Evolutionary conservation across 441 rosid genomes (phyloP).

Genomic region (Populus hybrid): DNA sequence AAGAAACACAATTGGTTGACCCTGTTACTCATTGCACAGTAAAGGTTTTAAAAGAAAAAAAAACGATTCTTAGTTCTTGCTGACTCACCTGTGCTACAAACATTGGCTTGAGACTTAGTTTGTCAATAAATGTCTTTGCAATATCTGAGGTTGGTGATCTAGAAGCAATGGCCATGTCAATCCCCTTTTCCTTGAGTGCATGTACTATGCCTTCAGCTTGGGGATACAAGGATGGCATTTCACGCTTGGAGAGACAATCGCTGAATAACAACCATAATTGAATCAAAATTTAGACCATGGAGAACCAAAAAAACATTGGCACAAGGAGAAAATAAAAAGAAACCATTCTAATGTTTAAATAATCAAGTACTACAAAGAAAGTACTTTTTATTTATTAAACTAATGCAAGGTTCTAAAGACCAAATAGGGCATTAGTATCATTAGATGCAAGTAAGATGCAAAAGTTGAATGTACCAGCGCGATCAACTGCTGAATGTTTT

Average conservation of each 20-base stretch:
- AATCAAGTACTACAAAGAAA: neutral
- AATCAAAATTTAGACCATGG: neutral
- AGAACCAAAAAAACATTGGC: neutral
- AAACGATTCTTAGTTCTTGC: neutral
- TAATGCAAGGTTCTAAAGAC: neutral
- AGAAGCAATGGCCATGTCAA: constrained; percentile 51
- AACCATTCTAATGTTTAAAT: neutral
- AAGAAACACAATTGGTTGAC: neutral
- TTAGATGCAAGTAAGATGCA: neutral
- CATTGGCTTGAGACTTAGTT: constrained; percentile 38
- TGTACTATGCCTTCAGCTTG: constrained; percentile 42
- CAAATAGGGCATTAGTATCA: neutral
- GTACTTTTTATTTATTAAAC: neutral
- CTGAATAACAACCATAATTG: constrained; percentile 12
- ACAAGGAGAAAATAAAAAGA: neutral
- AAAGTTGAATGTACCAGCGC: neutral
- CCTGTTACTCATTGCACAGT: neutral
- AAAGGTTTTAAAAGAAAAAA: neutral
- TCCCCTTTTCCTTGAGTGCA: constrained; percentile 46
- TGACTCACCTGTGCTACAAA: constrained; percentile 39
- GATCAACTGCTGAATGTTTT: neutral
- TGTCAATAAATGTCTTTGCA: constrained; percentile 45
- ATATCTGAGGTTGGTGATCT: constrained; percentile 52
- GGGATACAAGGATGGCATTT: constrained; percentile 39
- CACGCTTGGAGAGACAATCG: constrained; percentile 41